A percentile compares a stretch with the other conserved stretches of the same genome.
phyloP scores from a whole-genome alignment of 2,329 filamentous ascomycete species.

The Blastomyces emzantsi region DNA sequence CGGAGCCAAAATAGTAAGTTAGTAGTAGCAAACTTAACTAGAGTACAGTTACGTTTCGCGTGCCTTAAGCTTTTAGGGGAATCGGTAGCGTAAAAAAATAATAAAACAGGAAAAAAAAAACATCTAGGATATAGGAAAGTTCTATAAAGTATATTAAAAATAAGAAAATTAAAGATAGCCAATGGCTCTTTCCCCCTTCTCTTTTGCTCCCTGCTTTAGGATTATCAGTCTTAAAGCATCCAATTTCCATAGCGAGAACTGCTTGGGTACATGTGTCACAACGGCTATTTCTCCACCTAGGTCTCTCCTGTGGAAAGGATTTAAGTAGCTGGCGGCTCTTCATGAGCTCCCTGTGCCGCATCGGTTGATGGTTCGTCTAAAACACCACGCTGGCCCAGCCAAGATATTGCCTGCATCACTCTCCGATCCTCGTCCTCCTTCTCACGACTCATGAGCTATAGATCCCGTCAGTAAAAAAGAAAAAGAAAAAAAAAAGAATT shows the following conservation, averaged over 20 bases:
- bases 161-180: not conserved
- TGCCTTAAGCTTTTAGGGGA: not conserved
- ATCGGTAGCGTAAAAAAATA: not conserved
- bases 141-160: not conserved
- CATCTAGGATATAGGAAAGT: not conserved
- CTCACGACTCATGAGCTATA: constrained; percentile 35
- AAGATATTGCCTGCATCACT: constrained; percentile 36
- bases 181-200: not conserved
- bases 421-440: constrained; percentile 35
- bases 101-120: no score
- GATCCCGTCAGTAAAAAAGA: not conserved
- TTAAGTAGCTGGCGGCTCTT: not conserved
- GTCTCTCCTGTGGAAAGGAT: not conserved
- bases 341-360: not conserved
- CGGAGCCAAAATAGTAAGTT: not conserved
- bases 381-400: constrained; percentile 35
- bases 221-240: not conserved
- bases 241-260: not conserved
- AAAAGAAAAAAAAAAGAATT: not conserved
- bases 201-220: not conserved
- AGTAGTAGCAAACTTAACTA: not conserved
- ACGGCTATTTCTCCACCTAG: not conserved
- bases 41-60: not conserved
- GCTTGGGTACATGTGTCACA: not conserved
- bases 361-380: constrained; percentile 25